Evolutionary conservation across 805 yeast species (phyloP), one percentile per base, ranked within the genome.

Genomic region (Zygoascus biomembranicola): DNA sequence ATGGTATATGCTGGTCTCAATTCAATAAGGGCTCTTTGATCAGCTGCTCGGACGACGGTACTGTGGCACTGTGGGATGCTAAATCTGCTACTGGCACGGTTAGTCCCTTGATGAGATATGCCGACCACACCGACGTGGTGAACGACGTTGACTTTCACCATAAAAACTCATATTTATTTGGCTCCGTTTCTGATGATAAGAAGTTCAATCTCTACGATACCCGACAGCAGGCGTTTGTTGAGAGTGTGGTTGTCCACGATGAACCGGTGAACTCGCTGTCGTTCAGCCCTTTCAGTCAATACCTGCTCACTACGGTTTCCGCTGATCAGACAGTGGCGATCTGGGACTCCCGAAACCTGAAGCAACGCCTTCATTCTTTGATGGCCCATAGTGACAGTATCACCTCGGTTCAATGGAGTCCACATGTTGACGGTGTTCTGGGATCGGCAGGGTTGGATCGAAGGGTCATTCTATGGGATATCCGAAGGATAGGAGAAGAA

Each of bases 401-500:
- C 32, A 72, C 79, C 47, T 76, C 82, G 66, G 70, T 85, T 50
- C 73, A 78, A 57, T 83, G 84, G 74, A 71, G 73, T 47, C 74
- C 77, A 2, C 67, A 67, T 35, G 75, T 76, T 49, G 79, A 82
- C 20, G 71, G 75, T 48, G 69, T 73, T 18, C 73, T 88, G 50
- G 77, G 84, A 10, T 78, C 87, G 1, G 76, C 80, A 9, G 70
- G 78, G 14, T 78, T 81, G 11, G 96, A 89, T 66, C 79, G 86
- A 57, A 73, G 92, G 56, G 82, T 85, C 13, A 71, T 83, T 48
- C 63, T 82, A 32, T 89, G 96, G 96, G 89, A 89, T 61, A 72
- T 89, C 57, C 72, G 74, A 54, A 74, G 75, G 55, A 67, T 85
- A 54, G 79, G 75, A 50, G 74, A 73, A 49, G 80, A 76, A 52